Evolutionary conservation across 441 rosid genomes (phyloP), one percentile per base, ranked within the genome.

Genomic region (Corymbia citriodora): DNA sequence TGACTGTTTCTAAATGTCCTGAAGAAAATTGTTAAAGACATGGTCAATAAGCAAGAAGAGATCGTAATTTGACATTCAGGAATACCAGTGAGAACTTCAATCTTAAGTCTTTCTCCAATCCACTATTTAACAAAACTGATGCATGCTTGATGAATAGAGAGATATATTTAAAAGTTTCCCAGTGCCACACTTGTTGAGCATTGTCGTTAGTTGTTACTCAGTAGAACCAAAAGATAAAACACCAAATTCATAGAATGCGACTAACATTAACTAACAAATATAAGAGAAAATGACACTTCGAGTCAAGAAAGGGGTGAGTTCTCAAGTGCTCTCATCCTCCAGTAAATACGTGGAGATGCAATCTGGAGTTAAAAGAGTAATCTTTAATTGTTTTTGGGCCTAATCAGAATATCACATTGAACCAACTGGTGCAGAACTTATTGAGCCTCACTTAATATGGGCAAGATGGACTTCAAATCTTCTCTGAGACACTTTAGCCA

Each of bases 1-100:
- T 91, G 92, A 97, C 91, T 59, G 99, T 98, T 91, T 98, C 99
- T 10, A 96, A 89, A 82, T 97, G 98, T 91, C 99, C 99, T 97
- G 95, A 52, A 91, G 87, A 90, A 70, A 88, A 18, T 45, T 54
- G 55, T 48, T 50, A 48, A 16, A 13, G 45, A 87, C 48, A 70
- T 36, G 25, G 31, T 63, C 70, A 63, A 21, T 63, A 29, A 12
- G 70, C 70, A 63, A 29, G 68, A 70, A 70, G 48, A 33, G 48
- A 70, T 19, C 19, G 19, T 33, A 72, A 72, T 33, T 72, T 72
- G 49, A 72, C 82, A 72, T 18, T 72, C 27, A 18, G 13, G 82
- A 72, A 36, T 21, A 72, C 27, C 21, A 36, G 13, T 10, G 48
- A 72, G 82, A 72, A 72, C 49, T 72, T 72, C 27, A 72, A 72